Evolutionary conservation across 176 grass and related monocot genomes (phyloP).

Genomic region (Zea mays): DNA sequence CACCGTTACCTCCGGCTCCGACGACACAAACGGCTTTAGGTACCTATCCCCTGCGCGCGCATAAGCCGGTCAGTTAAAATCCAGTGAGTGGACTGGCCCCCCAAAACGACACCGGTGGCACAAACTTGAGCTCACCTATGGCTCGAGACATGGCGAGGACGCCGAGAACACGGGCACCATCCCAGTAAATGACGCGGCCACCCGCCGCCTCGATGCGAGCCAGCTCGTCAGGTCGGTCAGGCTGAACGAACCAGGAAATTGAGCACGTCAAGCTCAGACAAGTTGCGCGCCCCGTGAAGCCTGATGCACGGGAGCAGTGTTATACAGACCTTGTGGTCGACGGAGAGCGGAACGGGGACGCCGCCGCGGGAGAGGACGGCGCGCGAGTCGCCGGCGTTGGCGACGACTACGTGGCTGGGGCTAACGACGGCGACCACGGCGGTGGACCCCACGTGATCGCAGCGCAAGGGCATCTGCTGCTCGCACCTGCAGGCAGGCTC

Average conservation of each 20-base stretch:
- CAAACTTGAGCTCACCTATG: conserved; percentile 59
- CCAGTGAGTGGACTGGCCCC: background rate
- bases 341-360: conserved; percentile 57
- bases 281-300: background rate
- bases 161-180: conserved; percentile 77
- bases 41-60: conserved; percentile 62
- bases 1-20: conserved; percentile 87
- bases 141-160: conserved; percentile 95
- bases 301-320: background rate
- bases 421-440: conserved; percentile 73
- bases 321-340: conserved; percentile 72
- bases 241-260: conserved; percentile 43
- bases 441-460: conserved; percentile 88
- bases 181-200: conserved; percentile 94
- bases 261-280: conserved; percentile 20
- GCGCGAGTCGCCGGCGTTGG: conserved; percentile 87
- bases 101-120: background rate
- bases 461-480: conserved; percentile 62
- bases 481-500: conserved; percentile 72
- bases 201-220: conserved; percentile 79
- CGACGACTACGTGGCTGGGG: conserved; percentile 58
- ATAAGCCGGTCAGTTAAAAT: background rate
- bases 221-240: conserved; percentile 88
- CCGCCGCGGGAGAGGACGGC: conserved; percentile 81
- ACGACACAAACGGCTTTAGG: conserved; percentile 78